A percentile compares a stretch with the other conserved stretches of the same genome.
Conservation (phyloP, 257 asterid genomes). For the Mentha longifolia region DNA sequence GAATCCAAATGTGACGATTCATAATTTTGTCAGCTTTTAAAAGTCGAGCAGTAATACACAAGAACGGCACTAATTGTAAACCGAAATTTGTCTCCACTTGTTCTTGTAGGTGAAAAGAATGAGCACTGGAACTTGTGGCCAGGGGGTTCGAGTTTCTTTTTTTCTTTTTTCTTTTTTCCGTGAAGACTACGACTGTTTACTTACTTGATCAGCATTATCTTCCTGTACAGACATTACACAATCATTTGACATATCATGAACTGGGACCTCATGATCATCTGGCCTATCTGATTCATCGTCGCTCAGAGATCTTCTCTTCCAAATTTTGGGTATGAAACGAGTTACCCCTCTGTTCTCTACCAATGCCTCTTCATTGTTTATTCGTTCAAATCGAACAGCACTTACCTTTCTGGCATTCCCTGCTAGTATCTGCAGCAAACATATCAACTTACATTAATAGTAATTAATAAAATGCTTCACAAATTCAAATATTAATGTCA, state of each 20-base stretch:
- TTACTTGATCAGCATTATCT: constrained; percentile 51
- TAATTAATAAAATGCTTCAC: neutral
- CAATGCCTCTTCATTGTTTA: constrained; percentile 54
- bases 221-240: constrained; percentile 58
- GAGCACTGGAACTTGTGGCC: constrained; percentile 23
- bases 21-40: constrained; percentile 16
- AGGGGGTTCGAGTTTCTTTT: neutral
- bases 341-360: constrained; percentile 50
- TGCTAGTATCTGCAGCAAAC: constrained; percentile 74
- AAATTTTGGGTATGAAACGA: constrained; percentile 66
- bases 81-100: constrained; percentile 31
- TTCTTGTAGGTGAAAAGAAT: constrained; percentile 31
- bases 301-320: constrained; percentile 63
- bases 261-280: constrained; percentile 42
- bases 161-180: neutral
- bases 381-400: constrained; percentile 85
- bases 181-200: constrained; percentile 38
- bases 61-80: neutral
- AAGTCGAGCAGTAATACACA: constrained; percentile 14
- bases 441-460: constrained; percentile 20
- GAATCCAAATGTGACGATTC: neutral
- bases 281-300: constrained; percentile 47
- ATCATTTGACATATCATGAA: constrained; percentile 43
- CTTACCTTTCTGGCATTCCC: constrained; percentile 97
- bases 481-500: neutral